Evolutionary conservation across 228 moss, liverwort and hornwort species (phyloP), one percentile per base, ranked within the genome.

Genomic region (Sphagnum fallax): DNA sequence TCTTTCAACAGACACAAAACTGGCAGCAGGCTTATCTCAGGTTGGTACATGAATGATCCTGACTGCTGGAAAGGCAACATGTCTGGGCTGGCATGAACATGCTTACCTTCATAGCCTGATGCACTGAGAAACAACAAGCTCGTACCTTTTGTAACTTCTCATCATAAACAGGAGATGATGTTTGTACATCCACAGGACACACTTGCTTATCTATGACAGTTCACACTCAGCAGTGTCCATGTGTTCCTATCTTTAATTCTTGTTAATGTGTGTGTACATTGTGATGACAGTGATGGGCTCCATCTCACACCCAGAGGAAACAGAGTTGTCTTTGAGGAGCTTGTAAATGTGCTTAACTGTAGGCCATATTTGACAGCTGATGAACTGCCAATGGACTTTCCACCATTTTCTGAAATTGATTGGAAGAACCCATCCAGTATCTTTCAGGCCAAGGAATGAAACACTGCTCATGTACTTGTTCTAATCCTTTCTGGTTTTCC

Each of bases 291-390:
- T 61, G 70, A 70, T 61, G 70, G 70, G 8, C 70, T 70, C 16
- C 70, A 70, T 51, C 61, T 70, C n/a, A 57, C 70, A 57, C 18
- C 70, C 5, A 49, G n/a, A 15, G 70, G 70, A 32, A 70, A 70
- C 16, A 4, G 49, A 50, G 70, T 70, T 49, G 70, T 70, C 50
- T 70, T 70, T 14, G 70, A 70, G 5, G 55, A 57, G 60, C 61
- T 70, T 13, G 47, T 70, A 4, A 70, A 61, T n/a, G 59, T 70
- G 48, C 60, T 60, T 16, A 60, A 61, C 11, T n/a, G 49, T 49
- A 32, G 13, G 16, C 72, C 67, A 52, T 67, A 63, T 47, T 13
- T 77, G 18, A 57, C 18, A 5, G 53, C 52, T 5, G 47, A 48
- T 6, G 6, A 53, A 16, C 11, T 69, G 70, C 60, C 59, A 32